Evolutionary conservation across 2,329 filamentous ascomycete genomes (phyloP), one percentile per base, ranked within the genome.

Genomic region (Thielaviopsis ethacetica): DNA sequence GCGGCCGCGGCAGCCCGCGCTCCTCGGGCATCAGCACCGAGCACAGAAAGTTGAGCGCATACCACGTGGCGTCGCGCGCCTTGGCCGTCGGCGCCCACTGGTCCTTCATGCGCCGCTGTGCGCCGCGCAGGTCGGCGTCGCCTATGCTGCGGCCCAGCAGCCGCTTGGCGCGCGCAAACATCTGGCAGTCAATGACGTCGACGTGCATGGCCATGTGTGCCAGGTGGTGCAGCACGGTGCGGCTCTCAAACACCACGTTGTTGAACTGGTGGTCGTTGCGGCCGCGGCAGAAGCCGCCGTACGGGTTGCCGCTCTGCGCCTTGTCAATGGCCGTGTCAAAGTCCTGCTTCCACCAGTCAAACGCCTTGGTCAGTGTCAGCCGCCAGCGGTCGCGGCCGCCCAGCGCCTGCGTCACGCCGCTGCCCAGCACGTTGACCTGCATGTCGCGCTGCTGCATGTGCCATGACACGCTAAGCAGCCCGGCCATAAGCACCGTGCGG

Each of bases 141-240:
- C 88, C 90, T 62, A 97, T 94, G 0, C 85, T 84, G 53, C 91
- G 83, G 22, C 93, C 91, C 3, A 97, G 80, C 1, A 96, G 78
- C 30, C 91, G 80, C 65, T 85, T 88, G 1, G 91, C 89, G 9
- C 91, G 84, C 5, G 91, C 93, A 69, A 93, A 96, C 64, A 97
- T 94, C 71, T 97, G 91, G 66, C 90, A 91, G 69, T 97, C 91
- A n/a, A 95, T 88, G 58, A 97, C 89, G 67, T 97, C 91, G 24
- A 95, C 90, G 67, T 97, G 90, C 80, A 95, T 95, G 2, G 90
- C 89, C 88, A 98, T 96, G 70, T 97, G 93, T 0, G 93, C 93
- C 13, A 98, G 76, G 66, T 95, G 89, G 67, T 97, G 91, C 52
- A 97, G 75, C 27, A 95, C 91, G 2, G 86, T 94, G 21, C 89